Base-by-base conservation (phyloP, 1,284 basidiomycete genomes). In the Tilletia caries region DNA sequence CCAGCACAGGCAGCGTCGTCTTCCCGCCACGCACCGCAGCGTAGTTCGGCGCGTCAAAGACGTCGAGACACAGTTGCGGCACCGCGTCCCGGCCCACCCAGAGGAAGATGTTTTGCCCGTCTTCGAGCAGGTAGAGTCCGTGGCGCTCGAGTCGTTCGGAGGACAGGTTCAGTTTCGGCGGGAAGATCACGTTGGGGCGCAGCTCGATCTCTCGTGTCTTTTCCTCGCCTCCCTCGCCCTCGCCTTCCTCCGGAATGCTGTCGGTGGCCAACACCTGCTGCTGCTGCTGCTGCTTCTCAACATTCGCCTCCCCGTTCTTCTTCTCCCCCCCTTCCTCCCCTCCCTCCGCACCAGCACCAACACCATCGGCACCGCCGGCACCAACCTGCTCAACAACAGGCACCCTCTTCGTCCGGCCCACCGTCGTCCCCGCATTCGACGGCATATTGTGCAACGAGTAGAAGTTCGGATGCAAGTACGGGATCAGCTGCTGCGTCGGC, bases 371-470 rank as follows among this genome's bases (percentile, higher is more conserved):
- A 13, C 20, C 44, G 41, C 44, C 64, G 15, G 18, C 13, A 25
- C 10, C 48, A 50, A n/a, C 48, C 48, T 50, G 29, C 20, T 2
- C 32, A 37, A 62, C 29, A 15, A 62, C 32, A 12, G 58, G 32
- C 29, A 62, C 58, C 32, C 10, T 33, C 58, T 62, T 62, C 32
- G 58, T 62, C 58, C 58, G 43, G 20, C 37, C 68, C 4, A 65
- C 64, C 48, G 60, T 68, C 6, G 74, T 74, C 67, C 87, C 74
- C 70, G 92, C 92, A 85, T 95, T 92, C 43, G 91, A 88, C 4
- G 91, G 87, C 96, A 99, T 99, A 84, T 91, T 95, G 86, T 98
- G 96, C 73, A 99, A 85, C 3, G 93, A 92, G 86, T 96, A 98
- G 86, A 99, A 95, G 29, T 88, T 89, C 1, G 96, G 93, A 84